Percentiles rank a stretch among this genome's conserved stretches.
Conservation (phyloP, 352 stramenopile genomes). For the Globisporangium paddicum region DNA sequence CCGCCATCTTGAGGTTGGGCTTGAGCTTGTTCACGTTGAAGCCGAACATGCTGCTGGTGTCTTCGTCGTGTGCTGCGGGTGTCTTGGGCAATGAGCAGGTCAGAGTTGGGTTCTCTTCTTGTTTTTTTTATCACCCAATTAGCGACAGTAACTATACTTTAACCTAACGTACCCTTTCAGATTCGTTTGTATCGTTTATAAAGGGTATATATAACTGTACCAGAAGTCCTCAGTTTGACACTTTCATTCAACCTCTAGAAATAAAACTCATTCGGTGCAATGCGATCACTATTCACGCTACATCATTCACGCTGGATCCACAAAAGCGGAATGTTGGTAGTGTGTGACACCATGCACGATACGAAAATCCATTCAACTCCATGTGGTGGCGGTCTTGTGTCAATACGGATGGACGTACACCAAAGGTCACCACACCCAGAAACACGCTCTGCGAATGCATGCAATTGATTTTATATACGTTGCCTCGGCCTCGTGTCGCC, state of each 20-base stretch:
- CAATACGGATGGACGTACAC: too few relatives aligned
- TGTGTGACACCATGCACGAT: conserved; percentile 1
- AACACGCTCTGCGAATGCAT: not conserved
- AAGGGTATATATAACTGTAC: not conserved
- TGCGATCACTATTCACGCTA: not conserved
- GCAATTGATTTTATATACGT: conserved; percentile 2
- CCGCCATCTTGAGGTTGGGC: conserved; percentile 91
- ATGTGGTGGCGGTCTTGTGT: too few relatives aligned
- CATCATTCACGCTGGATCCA: not conserved
- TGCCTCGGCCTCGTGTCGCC: not conserved
- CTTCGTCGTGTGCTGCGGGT: not conserved
- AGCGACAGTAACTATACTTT: not conserved
- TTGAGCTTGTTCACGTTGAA: conserved; percentile 92
- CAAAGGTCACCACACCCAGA: not conserved
- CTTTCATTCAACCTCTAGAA: not conserved
- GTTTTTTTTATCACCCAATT: not conserved
- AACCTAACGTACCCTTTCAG: not conserved
- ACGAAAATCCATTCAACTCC: not conserved
- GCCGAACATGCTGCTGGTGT: conserved; percentile 61
- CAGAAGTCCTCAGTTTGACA: too few relatives aligned
- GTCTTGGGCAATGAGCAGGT: not conserved
- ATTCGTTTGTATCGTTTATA: not conserved
- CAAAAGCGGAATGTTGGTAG: conserved; percentile 2
- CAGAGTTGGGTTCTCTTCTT: not conserved
- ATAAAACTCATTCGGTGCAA: not conserved